Base-by-base conservation (phyloP, 495 filamentous ascomycete species). In the Daldinia loculata region DNA sequence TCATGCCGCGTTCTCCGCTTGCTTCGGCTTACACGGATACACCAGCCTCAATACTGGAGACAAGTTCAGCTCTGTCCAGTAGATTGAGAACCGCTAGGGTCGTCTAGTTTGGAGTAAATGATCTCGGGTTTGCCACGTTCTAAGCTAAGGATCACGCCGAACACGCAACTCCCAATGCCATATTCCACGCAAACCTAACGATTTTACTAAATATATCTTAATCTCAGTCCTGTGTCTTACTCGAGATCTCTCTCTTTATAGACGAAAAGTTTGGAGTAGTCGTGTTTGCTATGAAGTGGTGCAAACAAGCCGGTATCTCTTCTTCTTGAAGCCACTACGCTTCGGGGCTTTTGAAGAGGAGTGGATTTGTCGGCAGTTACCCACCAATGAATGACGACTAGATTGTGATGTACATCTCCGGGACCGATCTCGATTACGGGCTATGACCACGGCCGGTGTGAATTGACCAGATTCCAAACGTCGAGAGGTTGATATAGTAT, bases 1-100 rank as follows among this genome's bases (percentile, higher is more conserved):
- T 50, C n/a, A 17, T 57, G 59, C 36, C 68, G 68, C 57, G 22
- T 61, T 61, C 57, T 51, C 61, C 68, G 68, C 61, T 27, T 60
- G 19, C 27, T 34, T 53, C 43, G 30, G 30, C 59, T 32, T 55
- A 15, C 43, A 43, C 26, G 30, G 36, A n/a, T 64, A 69, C 60
- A 59, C 66, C 53, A 59, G 32, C 58, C 38, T 65, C 50, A 26
- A 58, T 9, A 63, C 32, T 63, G 41, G 27, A 55, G 32, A 36
- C 39, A 36, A 11, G 43, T 29, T 61, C 52, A 27, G n/a, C 30
- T 48, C 26, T 8, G 41, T 64, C 53, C 27, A 38, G 56, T 57
- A 38, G 32, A 43, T 36, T 53, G 27, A 51, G 36, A 48, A 41
- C 24, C 11, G 53, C 53, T 43, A 45, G 48, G 45, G 36, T 43